Evolutionary conservation across 179 eudicot genomes (phyloP).

Genomic region (Beta corolliflora): DNA sequence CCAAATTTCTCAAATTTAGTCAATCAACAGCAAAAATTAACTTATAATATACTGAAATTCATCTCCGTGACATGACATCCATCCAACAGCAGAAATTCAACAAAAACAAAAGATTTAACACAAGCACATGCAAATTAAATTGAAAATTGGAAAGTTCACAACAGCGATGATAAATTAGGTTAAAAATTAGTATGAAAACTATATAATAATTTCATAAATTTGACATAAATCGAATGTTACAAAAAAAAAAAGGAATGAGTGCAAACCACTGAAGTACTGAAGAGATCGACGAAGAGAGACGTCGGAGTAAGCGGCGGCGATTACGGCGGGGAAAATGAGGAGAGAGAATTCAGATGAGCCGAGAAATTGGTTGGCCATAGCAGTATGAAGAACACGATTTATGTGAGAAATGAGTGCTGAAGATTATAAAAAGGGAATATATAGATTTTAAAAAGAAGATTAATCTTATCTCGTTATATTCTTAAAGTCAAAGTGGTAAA

Average conservation of each 20-base stretch:
- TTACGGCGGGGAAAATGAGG: constrained; percentile 12
- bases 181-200: not conserved
- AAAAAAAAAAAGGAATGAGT: not conserved
- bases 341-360: constrained; percentile 13
- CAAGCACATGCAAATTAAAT: not conserved
- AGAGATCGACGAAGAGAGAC: constrained; percentile 7
- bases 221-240: not conserved
- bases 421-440: not conserved
- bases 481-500: no score
- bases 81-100: not conserved
- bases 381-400: constrained; percentile 8
- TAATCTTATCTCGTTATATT: no score
- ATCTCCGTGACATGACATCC: not conserved
- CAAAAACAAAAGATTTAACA: no score
- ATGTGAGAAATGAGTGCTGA: not conserved
- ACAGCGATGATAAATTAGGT: not conserved
- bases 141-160: no score
- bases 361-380: constrained; percentile 32
- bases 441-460: no score
- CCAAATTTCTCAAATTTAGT: not conserved
- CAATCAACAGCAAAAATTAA: not conserved
- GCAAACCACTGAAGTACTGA: not conserved
- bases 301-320: not conserved
- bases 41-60: not conserved
- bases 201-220: not conserved